Evolutionary conservation across 2,329 filamentous ascomycete species (phyloP), one percentile per base, ranked within the genome.

Genomic region (Claviceps sp.): DNA sequence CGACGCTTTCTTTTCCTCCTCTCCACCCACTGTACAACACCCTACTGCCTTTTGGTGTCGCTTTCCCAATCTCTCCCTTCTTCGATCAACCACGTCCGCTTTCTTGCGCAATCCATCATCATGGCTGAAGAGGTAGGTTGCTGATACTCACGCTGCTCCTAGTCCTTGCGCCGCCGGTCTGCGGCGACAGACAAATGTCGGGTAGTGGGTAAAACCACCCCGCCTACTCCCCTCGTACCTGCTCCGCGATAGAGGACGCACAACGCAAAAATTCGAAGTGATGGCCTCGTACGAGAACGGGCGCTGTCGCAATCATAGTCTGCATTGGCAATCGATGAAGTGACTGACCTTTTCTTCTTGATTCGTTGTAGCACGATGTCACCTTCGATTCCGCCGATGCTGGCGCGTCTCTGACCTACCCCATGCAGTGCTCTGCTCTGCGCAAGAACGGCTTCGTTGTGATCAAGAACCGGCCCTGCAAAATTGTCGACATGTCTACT

Each of bases 401-500:
- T 72, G 94, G 93, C 75, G 91, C 93, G 66, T 97, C 93, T 63
- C 70, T 78, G 68, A 98, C 93, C 70, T 96, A 71, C 79, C 93
- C 93, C 65, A 94, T 95, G 88, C 93, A 98, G 82, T 98, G 93
- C 78, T 98, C 94, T 78, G 91, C 94, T 67, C 82, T 98, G 81
- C 86, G 93, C 72, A 97, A 98, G 90, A 95, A 94, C 85, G 91
- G 93, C 62, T 85, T 86, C 81, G 93, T 98, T 73, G 85, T 91
- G 72, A 97, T 98, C 79, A 98, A 98, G 85, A 77, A 80, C 76
- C 93, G 93, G 66, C 94, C 93, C 66, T 98, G 93, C 90, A 98
- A 97, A 87, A 98, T 98, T 67, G 88, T 97, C 74, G 93, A 98
- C 70, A 98, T 98, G 94, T 95, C 89, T 64, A 98, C 93, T 79